Evolutionary conservation across 441 rosid species (phyloP).

Genomic region (Breynia disticha): DNA sequence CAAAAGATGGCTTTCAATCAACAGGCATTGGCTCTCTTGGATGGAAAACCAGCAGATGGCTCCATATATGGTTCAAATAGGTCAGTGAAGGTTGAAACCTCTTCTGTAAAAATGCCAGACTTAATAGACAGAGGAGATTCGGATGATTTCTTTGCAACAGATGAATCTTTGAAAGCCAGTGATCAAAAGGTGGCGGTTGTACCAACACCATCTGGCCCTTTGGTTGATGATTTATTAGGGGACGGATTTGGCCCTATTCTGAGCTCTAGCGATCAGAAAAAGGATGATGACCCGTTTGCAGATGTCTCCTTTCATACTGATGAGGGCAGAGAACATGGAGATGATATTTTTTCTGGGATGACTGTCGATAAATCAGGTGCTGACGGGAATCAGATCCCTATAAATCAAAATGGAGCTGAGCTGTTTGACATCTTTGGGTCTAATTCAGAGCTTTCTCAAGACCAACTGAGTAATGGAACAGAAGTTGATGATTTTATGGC

Average conservation of each 20-base stretch:
- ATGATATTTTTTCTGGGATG: constrained; percentile 86
- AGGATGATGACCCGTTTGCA: constrained; percentile 74
- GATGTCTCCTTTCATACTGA: constrained; percentile 70
- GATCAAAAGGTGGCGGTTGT: constrained; percentile 30
- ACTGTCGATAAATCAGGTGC: constrained; percentile 34
- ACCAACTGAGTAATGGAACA: constrained; percentile 28
- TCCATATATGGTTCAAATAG: constrained; percentile 34
- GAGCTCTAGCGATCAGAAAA: constrained; percentile 33
- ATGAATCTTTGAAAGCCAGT: constrained; percentile 31
- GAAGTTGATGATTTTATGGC: constrained; percentile 57
- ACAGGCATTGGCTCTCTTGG: constrained; percentile 74
- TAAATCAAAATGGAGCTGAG: constrained; percentile 31
- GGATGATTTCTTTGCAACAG: constrained; percentile 34
- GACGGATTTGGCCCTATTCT: constrained; percentile 30
- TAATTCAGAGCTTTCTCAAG: constrained; percentile 25
- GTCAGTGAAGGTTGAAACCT: constrained; percentile 35
- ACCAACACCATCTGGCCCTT: constrained; percentile 34
- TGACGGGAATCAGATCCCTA: constrained; percentile 25
- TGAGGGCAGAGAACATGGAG: constrained; percentile 39
- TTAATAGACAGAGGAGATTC: constrained; percentile 74
- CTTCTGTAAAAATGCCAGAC: constrained; percentile 59
- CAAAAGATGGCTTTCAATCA: constrained; percentile 14
- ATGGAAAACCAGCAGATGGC: constrained; percentile 38
- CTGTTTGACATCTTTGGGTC: constrained; percentile 66
- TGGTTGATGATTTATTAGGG: constrained; percentile 72